phyloP scores from a whole-genome alignment of 768 basidiomycete species.

The Clavaria fumosa region DNA sequence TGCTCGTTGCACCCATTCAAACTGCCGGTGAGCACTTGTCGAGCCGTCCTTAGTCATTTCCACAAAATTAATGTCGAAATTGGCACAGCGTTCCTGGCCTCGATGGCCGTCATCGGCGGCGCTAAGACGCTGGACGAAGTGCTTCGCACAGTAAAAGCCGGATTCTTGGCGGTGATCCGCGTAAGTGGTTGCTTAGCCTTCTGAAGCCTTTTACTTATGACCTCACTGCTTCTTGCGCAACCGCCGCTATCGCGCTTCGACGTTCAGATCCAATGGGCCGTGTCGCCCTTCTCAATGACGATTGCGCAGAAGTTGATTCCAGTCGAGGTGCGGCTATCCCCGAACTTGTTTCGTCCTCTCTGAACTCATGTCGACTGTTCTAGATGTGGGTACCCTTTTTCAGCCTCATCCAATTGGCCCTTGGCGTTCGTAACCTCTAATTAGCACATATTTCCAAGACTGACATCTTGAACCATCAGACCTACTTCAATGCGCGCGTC shows the following conservation, averaged over 20 bases:
- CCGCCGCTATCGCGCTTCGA: no score
- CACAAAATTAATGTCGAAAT: background rate
- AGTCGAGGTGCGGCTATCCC: slow-evolving; percentile 46
- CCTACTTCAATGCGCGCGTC: slow-evolving; percentile 57
- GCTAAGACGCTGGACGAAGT: slow-evolving; percentile 53
- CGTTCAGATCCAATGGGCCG: slow-evolving; percentile 59
- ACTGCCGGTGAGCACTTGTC: slow-evolving; percentile 33
- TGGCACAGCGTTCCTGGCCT: slow-evolving; percentile 48
- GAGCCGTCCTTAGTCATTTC: background rate
- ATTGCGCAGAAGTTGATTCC: slow-evolving; percentile 73
- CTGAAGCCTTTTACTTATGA: background rate
- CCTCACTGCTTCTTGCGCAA: no score
- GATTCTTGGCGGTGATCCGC: slow-evolving; percentile 60
- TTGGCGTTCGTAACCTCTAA: slow-evolving; percentile 40
- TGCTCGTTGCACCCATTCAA: slow-evolving; percentile 66
- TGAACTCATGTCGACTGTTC: background rate
- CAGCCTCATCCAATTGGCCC: slow-evolving; percentile 57
- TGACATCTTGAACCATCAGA: slow-evolving; percentile 25
- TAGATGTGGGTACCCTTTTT: slow-evolving; percentile 86
- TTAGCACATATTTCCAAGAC: no score
- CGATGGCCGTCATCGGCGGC: slow-evolving; percentile 75
- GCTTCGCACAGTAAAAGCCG: slow-evolving; percentile 47
- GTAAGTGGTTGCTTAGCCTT: slow-evolving; percentile 24
- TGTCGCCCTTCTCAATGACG: slow-evolving; percentile 57
- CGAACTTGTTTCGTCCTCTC: background rate